Percentiles rank a stretch among this genome's conserved stretches.
phyloP scores from a whole-genome alignment of 2,329 filamentous ascomycete genomes.

The Fusarium pininemorale region DNA sequence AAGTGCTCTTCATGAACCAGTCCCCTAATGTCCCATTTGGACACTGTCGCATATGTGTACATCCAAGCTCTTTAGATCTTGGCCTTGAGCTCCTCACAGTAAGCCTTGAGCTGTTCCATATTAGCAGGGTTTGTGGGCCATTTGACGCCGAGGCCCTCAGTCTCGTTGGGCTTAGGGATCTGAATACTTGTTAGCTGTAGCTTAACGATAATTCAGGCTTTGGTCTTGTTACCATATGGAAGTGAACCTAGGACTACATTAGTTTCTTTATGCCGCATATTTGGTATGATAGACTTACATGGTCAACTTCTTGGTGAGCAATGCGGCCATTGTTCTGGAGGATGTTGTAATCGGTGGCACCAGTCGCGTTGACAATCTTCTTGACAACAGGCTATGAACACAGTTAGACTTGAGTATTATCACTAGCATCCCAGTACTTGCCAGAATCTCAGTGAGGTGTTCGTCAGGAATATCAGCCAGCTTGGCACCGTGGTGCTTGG shows the following conservation, averaged over 20 bases:
- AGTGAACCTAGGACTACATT: slow-evolving; percentile 73
- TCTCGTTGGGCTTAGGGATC: slow-evolving; percentile 92
- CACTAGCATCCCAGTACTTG: slow-evolving; percentile 49
- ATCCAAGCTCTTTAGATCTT: slow-evolving; percentile 72
- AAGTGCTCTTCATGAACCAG: slow-evolving; percentile 17
- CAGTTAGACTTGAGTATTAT: background rate
- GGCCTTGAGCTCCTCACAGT: slow-evolving; percentile 84
- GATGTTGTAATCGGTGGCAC: slow-evolving; percentile 86
- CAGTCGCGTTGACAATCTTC: slow-evolving; percentile 81
- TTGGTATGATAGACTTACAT: slow-evolving; percentile 67
- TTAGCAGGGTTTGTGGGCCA: slow-evolving; percentile 83
- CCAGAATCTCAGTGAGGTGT: slow-evolving; percentile 81
- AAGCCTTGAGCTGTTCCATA: slow-evolving; percentile 83
- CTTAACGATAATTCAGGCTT: background rate
- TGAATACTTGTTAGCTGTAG: slow-evolving; percentile 45
- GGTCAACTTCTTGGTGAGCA: slow-evolving; percentile 92
- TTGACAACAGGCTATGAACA: slow-evolving; percentile 66
- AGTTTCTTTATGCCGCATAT: background rate
- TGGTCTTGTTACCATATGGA: slow-evolving; percentile 77
- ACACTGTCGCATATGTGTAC: background rate
- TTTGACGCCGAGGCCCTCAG: slow-evolving; percentile 79
- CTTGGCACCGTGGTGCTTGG: slow-evolving; percentile 93
- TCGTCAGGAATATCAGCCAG: slow-evolving; percentile 94
- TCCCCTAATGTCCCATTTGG: background rate
- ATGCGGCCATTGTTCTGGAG: slow-evolving; percentile 94